Base-by-base conservation (phyloP, 768 basidiomycete genomes). In the Xerocomus spinulosus region DNA sequence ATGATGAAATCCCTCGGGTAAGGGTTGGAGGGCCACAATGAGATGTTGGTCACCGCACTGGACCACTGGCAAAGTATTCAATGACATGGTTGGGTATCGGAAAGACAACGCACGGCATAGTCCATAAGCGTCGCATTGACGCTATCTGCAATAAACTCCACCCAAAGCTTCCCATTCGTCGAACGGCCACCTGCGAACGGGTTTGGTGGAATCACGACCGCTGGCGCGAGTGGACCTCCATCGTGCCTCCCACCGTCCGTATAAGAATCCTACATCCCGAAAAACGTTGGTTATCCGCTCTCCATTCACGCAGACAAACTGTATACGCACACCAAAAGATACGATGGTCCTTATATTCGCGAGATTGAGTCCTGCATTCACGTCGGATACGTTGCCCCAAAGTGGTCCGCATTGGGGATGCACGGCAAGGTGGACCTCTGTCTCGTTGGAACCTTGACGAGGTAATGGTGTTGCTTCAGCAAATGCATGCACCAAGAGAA, bases 141-240 rank as follows among this genome's bases (percentile, higher is more conserved):
- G 21, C 54, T 61, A 23, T 64, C 58, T 0, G 77, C 76, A 3
- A 80, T 61, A 41, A 73, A 47, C 50, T 80, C 77, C 7, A 73
- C 61, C 79, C 80, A 81, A 20, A 78, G 54, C 23, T 60, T 61
- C 9, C 79, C 80, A 51, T 81, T 77, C 17, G 74, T 76, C 7
- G 70, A 68, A 15, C 80, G 68, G 17, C 74, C 77, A 0, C 79
- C 80, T 7, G 78, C 78, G 20, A 63, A 63, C 0, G 77, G 68
- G 50, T 68, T 64, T 0, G 77, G 74, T n/a, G 69, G 70, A 2
- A 55, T 59, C 15, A 78, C 37, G 8, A 77, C 61, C 0, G 79
- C 58, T 4, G 74, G 73, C 0, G 63, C 56, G 17, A 74, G 69
- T 1, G 70, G 59, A 0, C 69, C 65, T 10, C 79, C 78, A 46